phyloP scores from a whole-genome alignment of 2,329 filamentous ascomycete genomes.

The Teratosphaeriaceae sp. region DNA sequence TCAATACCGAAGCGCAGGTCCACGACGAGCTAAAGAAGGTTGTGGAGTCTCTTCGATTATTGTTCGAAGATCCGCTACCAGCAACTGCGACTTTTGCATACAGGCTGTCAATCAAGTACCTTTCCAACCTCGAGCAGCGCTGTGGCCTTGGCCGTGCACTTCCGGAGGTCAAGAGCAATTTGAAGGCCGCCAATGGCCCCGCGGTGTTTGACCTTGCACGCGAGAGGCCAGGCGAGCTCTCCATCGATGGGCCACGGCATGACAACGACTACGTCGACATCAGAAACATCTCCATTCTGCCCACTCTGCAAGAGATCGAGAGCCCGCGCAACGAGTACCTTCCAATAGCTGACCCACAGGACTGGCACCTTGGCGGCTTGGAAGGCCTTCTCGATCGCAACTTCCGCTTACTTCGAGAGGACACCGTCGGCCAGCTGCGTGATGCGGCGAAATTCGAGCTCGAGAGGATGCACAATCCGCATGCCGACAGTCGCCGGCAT shows the following conservation, averaged over 20 bases:
- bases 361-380: slow-evolving; percentile 38
- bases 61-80: neutral
- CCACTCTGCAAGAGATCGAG: slow-evolving; percentile 43
- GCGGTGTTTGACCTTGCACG: slow-evolving; percentile 9
- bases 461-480: slow-evolving; percentile 24
- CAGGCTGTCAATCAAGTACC: slow-evolving; percentile 1
- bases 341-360: slow-evolving; percentile 29
- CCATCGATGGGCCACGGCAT: slow-evolving; percentile 34
- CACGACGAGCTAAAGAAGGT: slow-evolving; percentile 9
- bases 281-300: slow-evolving; percentile 42
- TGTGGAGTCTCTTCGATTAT: slow-evolving; percentile 7
- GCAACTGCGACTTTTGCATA: neutral
- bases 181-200: neutral
- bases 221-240: slow-evolving; percentile 27
- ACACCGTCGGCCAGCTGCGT: slow-evolving; percentile 48
- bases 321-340: slow-evolving; percentile 40
- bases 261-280: slow-evolving; percentile 47
- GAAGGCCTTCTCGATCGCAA: slow-evolving; percentile 48
- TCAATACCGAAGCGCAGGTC: slow-evolving; percentile 11
- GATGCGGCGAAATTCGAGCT: slow-evolving; percentile 42
- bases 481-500: slow-evolving; percentile 1
- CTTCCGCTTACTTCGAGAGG: slow-evolving; percentile 51
- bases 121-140: slow-evolving; percentile 5
- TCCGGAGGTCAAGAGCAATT: neutral
- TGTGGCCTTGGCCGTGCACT: slow-evolving; percentile 7